A percentile compares a stretch with the other conserved stretches of the same genome.
Conservation (phyloP, 2,329 filamentous ascomycete species). For the Cladosporium sp. region DNA sequence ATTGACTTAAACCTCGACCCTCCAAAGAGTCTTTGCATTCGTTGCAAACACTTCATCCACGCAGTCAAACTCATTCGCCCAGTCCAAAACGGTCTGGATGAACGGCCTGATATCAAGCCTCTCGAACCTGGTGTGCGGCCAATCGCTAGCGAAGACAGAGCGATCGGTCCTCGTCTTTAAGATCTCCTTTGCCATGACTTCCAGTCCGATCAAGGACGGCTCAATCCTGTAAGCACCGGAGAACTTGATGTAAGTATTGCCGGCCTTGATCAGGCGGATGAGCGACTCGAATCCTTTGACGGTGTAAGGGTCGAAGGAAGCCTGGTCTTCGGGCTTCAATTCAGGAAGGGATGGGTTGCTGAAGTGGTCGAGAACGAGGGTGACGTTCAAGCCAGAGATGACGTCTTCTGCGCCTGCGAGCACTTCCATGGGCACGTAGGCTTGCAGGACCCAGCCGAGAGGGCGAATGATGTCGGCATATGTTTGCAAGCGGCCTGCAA, state of each 20-base stretch:
- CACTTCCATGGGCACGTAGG: constrained; percentile 51
- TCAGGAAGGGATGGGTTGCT: constrained; percentile 34
- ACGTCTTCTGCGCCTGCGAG: constrained; percentile 47
- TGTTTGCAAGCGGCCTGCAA: constrained; percentile 40
- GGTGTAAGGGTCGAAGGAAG: neutral
- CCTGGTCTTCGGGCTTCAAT: neutral
- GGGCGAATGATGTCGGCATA: constrained; percentile 51
- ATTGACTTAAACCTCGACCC: neutral
- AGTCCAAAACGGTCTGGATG: constrained; percentile 50
- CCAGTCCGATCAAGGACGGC: constrained; percentile 34
- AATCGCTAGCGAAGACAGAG: constrained; percentile 59
- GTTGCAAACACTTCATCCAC: constrained; percentile 50
- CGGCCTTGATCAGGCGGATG: constrained; percentile 43
- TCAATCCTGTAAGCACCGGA: constrained; percentile 56
- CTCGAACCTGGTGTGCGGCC: constrained; percentile 61
- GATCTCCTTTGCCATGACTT: constrained; percentile 48
- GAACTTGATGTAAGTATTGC: constrained; percentile 54
- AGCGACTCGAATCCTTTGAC: constrained; percentile 46
- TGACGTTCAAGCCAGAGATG: constrained; percentile 46
- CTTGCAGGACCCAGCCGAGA: constrained; percentile 54
- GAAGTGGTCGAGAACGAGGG: constrained; percentile 58
- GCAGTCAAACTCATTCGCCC: constrained; percentile 43
- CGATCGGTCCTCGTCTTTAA: constrained; percentile 43
- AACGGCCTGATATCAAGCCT: constrained; percentile 54
- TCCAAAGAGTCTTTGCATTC: constrained; percentile 53